A percentile compares a stretch with the other conserved stretches of the same genome.
phyloP scores from a whole-genome alignment of 345 rosid species.

The Sonneratia alba region DNA sequence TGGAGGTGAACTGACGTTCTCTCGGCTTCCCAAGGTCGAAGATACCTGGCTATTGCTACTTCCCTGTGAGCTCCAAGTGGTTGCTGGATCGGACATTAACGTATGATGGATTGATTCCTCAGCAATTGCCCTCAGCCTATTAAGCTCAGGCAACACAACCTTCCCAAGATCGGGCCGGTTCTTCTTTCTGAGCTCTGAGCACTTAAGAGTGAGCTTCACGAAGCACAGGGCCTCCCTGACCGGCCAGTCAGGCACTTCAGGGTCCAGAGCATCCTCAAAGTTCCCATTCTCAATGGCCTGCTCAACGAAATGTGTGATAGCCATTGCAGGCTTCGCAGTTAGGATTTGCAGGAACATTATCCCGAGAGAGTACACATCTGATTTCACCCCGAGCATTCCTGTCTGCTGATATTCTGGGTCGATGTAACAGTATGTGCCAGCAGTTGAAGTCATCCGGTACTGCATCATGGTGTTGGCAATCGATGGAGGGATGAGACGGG shows the following conservation, averaged over 20 bases:
- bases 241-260: conserved; percentile 12
- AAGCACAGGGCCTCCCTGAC: conserved; percentile 9
- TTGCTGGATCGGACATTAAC: not conserved
- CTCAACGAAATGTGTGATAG: conserved; percentile 10
- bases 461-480: conserved; percentile 10
- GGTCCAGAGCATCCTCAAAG: conserved; percentile 13
- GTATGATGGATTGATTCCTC: conserved; percentile 1
- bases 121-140: conserved; percentile 12
- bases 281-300: conserved; percentile 11
- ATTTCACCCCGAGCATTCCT: conserved; percentile 17
- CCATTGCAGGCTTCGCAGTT: conserved; percentile 17
- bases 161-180: conserved; percentile 14
- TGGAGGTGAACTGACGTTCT: conserved; percentile 6
- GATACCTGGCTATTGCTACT: conserved; percentile 10
- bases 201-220: conserved; percentile 12
- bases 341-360: conserved; percentile 13
- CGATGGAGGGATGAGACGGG: conserved; percentile 15
- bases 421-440: conserved; percentile 18
- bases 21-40: conserved; percentile 10
- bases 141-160: conserved; percentile 13
- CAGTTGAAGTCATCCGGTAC: conserved; percentile 15
- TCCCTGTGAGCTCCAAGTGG: not conserved
- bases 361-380: conserved; percentile 19
- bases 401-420: conserved; percentile 21
- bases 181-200: conserved; percentile 16